phyloP scores from a whole-genome alignment of 1,139 yeast species.

The Taphrina communis region DNA sequence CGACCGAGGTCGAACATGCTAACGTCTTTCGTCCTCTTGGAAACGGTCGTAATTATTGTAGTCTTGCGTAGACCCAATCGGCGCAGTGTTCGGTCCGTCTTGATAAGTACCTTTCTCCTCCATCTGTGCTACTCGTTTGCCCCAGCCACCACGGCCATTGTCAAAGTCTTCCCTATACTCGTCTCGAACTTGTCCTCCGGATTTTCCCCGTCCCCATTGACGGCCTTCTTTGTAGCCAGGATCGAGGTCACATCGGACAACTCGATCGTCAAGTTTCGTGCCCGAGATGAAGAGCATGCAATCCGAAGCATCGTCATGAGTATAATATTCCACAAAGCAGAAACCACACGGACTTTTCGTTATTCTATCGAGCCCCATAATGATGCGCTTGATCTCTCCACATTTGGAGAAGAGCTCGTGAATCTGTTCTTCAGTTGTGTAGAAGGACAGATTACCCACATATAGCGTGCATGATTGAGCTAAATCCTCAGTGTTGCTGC shows the following conservation, averaged over 20 bases:
- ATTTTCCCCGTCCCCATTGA: constrained; percentile 88
- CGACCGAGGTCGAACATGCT: not conserved
- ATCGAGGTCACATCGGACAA: constrained; percentile 82
- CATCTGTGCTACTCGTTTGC: constrained; percentile 46
- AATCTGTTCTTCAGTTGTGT: constrained; percentile 91
- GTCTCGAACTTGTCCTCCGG: constrained; percentile 83
- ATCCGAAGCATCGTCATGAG: constrained; percentile 72
- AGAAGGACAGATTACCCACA: constrained; percentile 78
- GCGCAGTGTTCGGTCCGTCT: constrained; percentile 34
- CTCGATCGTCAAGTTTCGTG: constrained; percentile 80
- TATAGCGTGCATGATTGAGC: constrained; percentile 69
- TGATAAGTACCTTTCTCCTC: constrained; percentile 40
- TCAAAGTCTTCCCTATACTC: constrained; percentile 64
- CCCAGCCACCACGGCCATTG: constrained; percentile 65
- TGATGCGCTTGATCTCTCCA: constrained; percentile 76
- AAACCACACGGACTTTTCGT: constrained; percentile 94
- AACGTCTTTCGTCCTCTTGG: constrained; percentile 28
- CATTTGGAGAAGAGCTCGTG: constrained; percentile 81
- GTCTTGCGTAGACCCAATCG: constrained; percentile 31
- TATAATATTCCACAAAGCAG: constrained; percentile 80
- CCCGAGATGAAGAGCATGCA: constrained; percentile 81
- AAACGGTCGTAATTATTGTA: constrained; percentile 28
- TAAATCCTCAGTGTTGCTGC: constrained; percentile 25
- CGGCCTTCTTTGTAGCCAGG: constrained; percentile 95
- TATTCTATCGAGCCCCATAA: constrained; percentile 92